Evolutionary conservation across 2,329 filamentous ascomycete species (phyloP).

Genomic region (Pseudogymnoascus sp.): DNA sequence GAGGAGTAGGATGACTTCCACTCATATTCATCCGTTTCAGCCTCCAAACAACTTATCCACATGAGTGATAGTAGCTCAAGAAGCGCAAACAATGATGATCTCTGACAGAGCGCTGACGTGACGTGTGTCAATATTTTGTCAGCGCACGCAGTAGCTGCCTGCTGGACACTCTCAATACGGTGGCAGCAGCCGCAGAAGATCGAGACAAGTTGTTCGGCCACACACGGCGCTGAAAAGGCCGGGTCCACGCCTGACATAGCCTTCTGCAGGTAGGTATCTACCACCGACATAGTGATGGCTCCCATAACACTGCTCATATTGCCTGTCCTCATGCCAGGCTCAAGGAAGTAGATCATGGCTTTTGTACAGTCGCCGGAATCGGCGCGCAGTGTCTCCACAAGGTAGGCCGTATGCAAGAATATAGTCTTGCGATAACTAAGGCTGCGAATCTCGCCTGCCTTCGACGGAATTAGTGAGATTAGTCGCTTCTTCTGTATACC

Average conservation of each 20-base stretch:
- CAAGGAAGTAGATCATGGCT: slow-evolving; percentile 85
- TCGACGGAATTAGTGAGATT: slow-evolving; percentile 62
- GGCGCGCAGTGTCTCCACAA: slow-evolving; percentile 83
- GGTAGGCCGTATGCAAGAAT: slow-evolving; percentile 81
- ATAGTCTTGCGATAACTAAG: slow-evolving; percentile 86
- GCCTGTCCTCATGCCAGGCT: slow-evolving; percentile 66
- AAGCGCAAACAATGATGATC: slow-evolving; percentile 82
- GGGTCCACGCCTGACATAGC: slow-evolving; percentile 63
- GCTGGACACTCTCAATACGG: slow-evolving; percentile 83
- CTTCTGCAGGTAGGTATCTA: slow-evolving; percentile 71
- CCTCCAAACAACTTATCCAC: slow-evolving; percentile 91
- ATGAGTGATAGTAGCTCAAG: slow-evolving; percentile 87
- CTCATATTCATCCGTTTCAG: slow-evolving; percentile 87
- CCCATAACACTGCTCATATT: slow-evolving; percentile 59
- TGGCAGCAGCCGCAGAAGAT: slow-evolving; percentile 90
- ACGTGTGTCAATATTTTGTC: slow-evolving; percentile 78
- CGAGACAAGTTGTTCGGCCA: slow-evolving; percentile 76
- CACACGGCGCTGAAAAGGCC: slow-evolving; percentile 80
- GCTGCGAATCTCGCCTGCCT: slow-evolving; percentile 68
- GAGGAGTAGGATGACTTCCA: slow-evolving; percentile 78
- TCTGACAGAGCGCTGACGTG: slow-evolving; percentile 84
- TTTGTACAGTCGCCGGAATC: slow-evolving; percentile 84
- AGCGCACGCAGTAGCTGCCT: slow-evolving; percentile 73
- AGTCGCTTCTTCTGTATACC: slow-evolving; percentile 74
- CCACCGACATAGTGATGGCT: slow-evolving; percentile 55